phyloP scores from a whole-genome alignment of 495 filamentous ascomycete genomes.

The Neurospora tetrasperma region DNA sequence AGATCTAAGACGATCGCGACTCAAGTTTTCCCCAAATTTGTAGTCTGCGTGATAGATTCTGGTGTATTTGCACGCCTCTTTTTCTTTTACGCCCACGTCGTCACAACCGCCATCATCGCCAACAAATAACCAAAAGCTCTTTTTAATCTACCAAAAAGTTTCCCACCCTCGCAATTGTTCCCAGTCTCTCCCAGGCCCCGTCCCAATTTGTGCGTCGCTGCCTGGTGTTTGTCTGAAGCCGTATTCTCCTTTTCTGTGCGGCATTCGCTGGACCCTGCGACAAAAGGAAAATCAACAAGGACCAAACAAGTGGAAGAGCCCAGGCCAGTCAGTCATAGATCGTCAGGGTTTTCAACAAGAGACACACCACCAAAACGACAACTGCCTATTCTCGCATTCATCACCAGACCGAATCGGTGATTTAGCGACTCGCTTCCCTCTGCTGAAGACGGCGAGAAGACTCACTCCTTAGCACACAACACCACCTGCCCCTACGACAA shows the following conservation, averaged over 20 bases:
- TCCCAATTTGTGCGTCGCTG: background rate
- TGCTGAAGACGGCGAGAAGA: background rate
- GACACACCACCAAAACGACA: slow-evolving; percentile 7
- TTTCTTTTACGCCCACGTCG: background rate
- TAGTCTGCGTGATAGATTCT: slow-evolving; percentile 1
- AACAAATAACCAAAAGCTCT: background rate
- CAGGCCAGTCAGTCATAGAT: background rate
- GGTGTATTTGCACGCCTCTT: background rate
- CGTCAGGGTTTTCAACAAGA: background rate
- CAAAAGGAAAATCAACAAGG: background rate
- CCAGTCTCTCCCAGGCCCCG: background rate
- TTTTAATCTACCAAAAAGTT: background rate
- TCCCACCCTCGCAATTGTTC: background rate
- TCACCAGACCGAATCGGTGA: background rate
- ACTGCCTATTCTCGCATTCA: slow-evolving; percentile 1
- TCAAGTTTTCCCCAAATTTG: background rate
- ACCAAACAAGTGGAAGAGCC: background rate
- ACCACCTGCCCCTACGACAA: background rate
- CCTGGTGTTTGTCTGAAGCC: background rate
- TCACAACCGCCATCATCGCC: background rate
- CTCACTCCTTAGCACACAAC: background rate
- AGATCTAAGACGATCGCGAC: background rate
- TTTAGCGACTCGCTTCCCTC: background rate
- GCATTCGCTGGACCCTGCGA: background rate
- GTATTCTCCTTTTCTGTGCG: background rate